Evolutionary conservation across 1,139 yeast genomes (phyloP).

Genomic region (Kazachstania sp.): DNA sequence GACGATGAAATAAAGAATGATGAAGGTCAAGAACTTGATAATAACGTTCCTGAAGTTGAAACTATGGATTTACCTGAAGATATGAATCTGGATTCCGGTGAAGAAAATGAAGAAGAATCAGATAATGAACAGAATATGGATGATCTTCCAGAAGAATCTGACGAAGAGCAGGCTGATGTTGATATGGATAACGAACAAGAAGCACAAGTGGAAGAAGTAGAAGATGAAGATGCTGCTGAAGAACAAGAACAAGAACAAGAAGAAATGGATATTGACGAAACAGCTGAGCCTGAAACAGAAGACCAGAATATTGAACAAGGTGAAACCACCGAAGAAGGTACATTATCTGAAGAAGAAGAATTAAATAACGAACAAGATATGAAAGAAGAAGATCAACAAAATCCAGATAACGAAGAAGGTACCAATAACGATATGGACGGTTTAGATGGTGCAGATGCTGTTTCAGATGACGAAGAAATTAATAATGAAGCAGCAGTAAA

Average conservation of each 20-base stretch:
- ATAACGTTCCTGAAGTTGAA: constrained; percentile 70
- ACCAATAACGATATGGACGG: constrained; percentile 31
- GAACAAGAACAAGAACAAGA: constrained; percentile 30
- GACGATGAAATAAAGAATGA: constrained; percentile 70
- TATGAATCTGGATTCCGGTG: constrained; percentile 54
- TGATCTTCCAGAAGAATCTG: constrained; percentile 17
- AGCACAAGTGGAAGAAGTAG: constrained; percentile 17
- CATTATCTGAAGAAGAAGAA: constrained; percentile 24
- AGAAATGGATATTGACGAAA: constrained; percentile 24
- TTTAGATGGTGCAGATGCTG: constrained; percentile 39
- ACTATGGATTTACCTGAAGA: constrained; percentile 81
- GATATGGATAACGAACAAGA: constrained; percentile 31
- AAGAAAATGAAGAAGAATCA: constrained; percentile 27
- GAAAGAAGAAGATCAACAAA: constrained; percentile 10
- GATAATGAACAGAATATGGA: constrained; percentile 23
- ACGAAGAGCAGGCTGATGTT: constrained; percentile 21
- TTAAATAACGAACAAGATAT: constrained; percentile 19
- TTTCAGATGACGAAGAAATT: constrained; percentile 45
- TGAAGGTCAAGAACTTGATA: constrained; percentile 62
- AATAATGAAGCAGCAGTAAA: constrained; percentile 62
- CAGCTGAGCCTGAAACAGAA: constrained; percentile 27
- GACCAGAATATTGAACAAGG: constrained; percentile 29
- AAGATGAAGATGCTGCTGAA: constrained; percentile 30
- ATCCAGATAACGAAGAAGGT: constrained; percentile 19
- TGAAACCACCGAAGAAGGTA: constrained; percentile 22